Evolutionary conservation across 306 rosid genomes (phyloP).

Genomic region (Abrus pulchellus): DNA sequence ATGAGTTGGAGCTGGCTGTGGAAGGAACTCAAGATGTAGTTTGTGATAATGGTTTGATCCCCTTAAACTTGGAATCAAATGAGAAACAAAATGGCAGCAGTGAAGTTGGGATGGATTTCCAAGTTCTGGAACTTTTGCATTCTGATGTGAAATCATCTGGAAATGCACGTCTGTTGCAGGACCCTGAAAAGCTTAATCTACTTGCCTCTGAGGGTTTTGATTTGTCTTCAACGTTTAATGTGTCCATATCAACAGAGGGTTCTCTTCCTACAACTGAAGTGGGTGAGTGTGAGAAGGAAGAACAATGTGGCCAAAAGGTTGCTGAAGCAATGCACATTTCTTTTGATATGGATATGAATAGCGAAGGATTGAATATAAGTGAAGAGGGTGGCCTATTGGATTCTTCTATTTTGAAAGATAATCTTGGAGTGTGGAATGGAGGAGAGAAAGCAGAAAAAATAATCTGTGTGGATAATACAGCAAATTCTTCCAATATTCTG

Average conservation of each 20-base stretch:
- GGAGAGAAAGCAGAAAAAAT: conserved; percentile 43
- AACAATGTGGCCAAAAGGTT: conserved; percentile 41
- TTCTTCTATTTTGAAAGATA: conserved; percentile 27
- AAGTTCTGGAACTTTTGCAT: conserved; percentile 42
- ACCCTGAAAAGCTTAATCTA: conserved; percentile 43
- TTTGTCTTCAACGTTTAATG: conserved; percentile 36
- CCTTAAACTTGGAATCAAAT: conserved; percentile 24
- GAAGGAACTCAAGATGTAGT: conserved; percentile 56
- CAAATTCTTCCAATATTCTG: conserved; percentile 41
- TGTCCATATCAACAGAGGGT: conserved; percentile 34
- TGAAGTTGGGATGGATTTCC: conserved; percentile 55
- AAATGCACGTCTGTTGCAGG: conserved; percentile 36
- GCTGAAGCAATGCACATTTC: conserved; percentile 38
- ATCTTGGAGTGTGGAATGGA: conserved; percentile 35
- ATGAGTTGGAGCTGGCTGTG: conserved; percentile 54
- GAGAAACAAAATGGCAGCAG: conserved; percentile 41
- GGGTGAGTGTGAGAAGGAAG: conserved; percentile 49
- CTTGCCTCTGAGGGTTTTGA: conserved; percentile 36
- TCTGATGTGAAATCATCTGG: conserved; percentile 28
- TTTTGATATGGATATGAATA: conserved; percentile 44
- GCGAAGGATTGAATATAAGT: conserved; percentile 40
- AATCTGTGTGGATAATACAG: conserved; percentile 28
- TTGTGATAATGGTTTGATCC: conserved; percentile 42
- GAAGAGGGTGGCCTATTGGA: conserved; percentile 24
- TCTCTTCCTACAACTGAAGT: conserved; percentile 46